Evolutionary conservation across 1,284 basidiomycete species (phyloP), one percentile per base, ranked within the genome.

Genomic region (Cutaneotrichosporon sp.): DNA sequence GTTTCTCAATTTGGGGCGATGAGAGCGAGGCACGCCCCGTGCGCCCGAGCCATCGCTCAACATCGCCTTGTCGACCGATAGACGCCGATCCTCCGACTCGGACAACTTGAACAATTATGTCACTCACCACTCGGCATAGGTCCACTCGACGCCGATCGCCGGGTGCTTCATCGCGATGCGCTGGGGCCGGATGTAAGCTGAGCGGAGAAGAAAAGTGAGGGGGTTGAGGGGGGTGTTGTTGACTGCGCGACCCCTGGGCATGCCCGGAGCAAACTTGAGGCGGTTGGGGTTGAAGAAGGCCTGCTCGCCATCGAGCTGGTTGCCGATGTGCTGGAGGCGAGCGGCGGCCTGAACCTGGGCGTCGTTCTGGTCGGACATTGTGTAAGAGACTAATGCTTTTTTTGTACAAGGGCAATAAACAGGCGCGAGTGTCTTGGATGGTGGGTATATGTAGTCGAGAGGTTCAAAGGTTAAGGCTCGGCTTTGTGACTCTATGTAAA

Each of bases 41-140:
- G n/a, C 30, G 52, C 52, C 52, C 31, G 32, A 14, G 2, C 34
- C 32, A 6, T 6, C 31, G 30, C n/a, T 9, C 30, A 13, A 26
- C 18, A 21, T 32, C 52, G 5, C 13, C 32, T 30, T 10, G 9
- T 30, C 21, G 49, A 18, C 49, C 22, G 49, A 51, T 51, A 51
- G 49, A 51, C 30, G 49, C 49, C 49, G 49, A 51, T 51, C 3
- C 16, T 11, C 49, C 47, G 21, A 26, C 18, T 32, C 18, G 16
- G n/a, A 36, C 34, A 13, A 9, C 32, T 14, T 6, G 13, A 21
- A 11, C 21, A 52, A 52, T 13, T 4, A 34, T 36, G 31, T 14
- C 4, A 62, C 66, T 67, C 63, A 67, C 66, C 66, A 67, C 61
- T 67, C 66, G 21, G 63, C 14, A n/a, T 67, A 67, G 30, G 63